Base-by-base conservation (phyloP, 2,329 filamentous ascomycete genomes). In the Microdochium bolleyi region DNA sequence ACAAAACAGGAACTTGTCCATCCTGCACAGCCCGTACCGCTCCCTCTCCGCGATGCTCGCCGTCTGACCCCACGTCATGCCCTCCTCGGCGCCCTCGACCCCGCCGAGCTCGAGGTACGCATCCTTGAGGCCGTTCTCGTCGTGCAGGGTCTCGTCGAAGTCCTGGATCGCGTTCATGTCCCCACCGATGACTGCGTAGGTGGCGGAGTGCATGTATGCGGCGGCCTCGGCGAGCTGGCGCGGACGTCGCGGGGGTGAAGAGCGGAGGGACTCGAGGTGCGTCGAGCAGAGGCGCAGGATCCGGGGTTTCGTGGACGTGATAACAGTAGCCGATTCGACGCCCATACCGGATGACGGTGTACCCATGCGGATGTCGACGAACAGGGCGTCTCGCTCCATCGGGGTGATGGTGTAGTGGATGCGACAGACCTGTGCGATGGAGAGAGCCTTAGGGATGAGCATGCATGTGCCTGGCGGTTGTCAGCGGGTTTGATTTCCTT, bases 1-100 rank as follows among this genome's bases (percentile, higher is more conserved):
- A 19, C 27, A 37, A 24, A 22, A 37, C 49, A 51, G 27, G 8
- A 51, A 16, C 49, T 51, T 51, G 27, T 51, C 49, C 49, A 41
- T 21, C 49, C 49, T 30, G 7, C 21, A 3, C 21, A 21, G 14
- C 24, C 19, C 19, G 21, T 27, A 30, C 13, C 7, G 34, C 34
- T 5, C 34, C 34, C 34, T 14, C 24, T 24, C 4, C 7, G 22
- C 24, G 10, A 16, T 24, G 24, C 49, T 24, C 24, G 24, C 32
- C 49, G 32, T 22, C 27, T 38, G 32, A 16, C 49, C 49, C 49
- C 49, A 51, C 10, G 49, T 51, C 19, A 14, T 16, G 13, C 49
- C 27, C 9, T 32, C 49, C 49, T 50, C 49, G 7, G n/a, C n/a
- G 21, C 25, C 49, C 25, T 51, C 27, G 19, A n/a, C 21, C 27